Base-by-base conservation (phyloP, 208 protist genomes). In the Trichomonas vaginalis region DNA sequence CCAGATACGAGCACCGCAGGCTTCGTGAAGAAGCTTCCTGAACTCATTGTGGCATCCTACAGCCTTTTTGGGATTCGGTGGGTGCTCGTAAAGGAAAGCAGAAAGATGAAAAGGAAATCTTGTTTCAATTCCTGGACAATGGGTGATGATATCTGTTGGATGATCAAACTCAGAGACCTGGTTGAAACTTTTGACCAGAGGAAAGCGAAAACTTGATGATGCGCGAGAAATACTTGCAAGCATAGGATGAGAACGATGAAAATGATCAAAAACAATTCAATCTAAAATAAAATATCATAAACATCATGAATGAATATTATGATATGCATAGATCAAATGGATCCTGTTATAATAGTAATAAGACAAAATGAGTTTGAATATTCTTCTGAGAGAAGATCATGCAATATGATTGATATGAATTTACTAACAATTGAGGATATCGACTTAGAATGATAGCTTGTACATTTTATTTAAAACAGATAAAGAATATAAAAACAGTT, bases 131-230 rank as follows among this genome's bases (percentile, higher is more conserved):
- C 40, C 42, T 32, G 86, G 86, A 32, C 86, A 92, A 32, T 92
- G 86, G 6, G 86, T 92, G 40, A 92, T 92, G 15, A 92, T 92
- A 51, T 92, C 86, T 27, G 86, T 92, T n/a, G 86, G 86, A 8
- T 27, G 40, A 47, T 92, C 86, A 51, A 92, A 92, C 45, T 92
- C 86, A 39, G 45, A 51, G 27, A 51, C 45, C 45, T 92, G 86
- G n/a, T 27, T 70, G 56, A 70, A 70, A 27, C 56, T 70, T 27
- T n/a, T 70, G 4, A 70, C 56, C 21, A n/a, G 17, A 12, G 56
- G 56, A 27, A 3, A n/a, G 21, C 17, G 17, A 27, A 70, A 27
- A 4, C n/a, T 70, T 27, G 56, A 70, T 27, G 56, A 12, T 70
- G 56, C 17, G 56, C 56, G 56, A 32, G 56, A 32, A 32, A 70